Conservation (phyloP, 495 filamentous ascomycete species). For the Penicillium diatomitis region DNA sequence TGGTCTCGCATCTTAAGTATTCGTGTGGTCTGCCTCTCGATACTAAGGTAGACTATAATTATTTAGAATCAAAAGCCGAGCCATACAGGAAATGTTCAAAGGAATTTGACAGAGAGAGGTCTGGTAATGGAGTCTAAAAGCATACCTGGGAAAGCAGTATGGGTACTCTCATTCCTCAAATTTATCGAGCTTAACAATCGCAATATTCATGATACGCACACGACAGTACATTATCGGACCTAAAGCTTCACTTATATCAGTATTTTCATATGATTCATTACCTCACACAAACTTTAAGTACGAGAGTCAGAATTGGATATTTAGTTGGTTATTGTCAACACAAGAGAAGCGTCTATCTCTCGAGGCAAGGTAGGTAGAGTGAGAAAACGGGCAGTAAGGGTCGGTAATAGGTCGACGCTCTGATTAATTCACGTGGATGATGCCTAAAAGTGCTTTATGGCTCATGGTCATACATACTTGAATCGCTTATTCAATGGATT, state of each 20-base stretch:
- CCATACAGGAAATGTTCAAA: too few relatives aligned
- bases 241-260: conserved; percentile 3
- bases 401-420: neutral
- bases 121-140: too few relatives aligned
- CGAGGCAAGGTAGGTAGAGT: neutral
- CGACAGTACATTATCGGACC: conserved; percentile 2
- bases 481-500: conserved; percentile 1
- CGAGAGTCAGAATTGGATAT: conserved; percentile 4
- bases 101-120: too few relatives aligned
- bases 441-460: neutral
- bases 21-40: too few relatives aligned
- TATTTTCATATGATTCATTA: conserved; percentile 2
- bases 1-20: too few relatives aligned
- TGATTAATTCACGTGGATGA: neutral
- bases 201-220: conserved; percentile 4
- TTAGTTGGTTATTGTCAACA: neutral
- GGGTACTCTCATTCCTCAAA: too few relatives aligned
- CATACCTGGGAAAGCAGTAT: too few relatives aligned
- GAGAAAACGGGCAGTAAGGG: neutral
- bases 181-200: neutral
- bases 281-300: conserved; percentile 2
- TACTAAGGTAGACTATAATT: too few relatives aligned
- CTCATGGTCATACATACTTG: conserved; percentile 1
- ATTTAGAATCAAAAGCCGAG: too few relatives aligned
- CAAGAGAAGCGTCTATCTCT: conserved; percentile 1